Evolutionary conservation across 352 stramenopile genomes (phyloP).

Genomic region (Phytophthora citrophthora): DNA sequence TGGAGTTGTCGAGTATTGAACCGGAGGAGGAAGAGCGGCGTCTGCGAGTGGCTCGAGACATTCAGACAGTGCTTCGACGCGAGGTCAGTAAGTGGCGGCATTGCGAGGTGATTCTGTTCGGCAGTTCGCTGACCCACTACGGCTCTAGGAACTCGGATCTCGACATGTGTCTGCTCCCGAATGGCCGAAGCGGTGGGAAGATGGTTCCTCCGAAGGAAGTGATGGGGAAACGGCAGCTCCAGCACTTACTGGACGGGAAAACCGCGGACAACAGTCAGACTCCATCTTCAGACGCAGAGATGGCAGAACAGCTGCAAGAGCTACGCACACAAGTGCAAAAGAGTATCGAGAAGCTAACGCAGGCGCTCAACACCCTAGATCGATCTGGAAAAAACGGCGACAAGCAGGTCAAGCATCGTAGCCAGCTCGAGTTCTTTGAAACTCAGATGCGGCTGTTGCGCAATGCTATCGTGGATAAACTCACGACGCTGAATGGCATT

Average conservation of each 20-base stretch:
- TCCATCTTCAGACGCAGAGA: conserved; percentile 14
- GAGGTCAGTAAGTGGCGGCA: conserved; percentile 57
- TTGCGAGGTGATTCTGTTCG: conserved; percentile 67
- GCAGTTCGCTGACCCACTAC: conserved; percentile 81
- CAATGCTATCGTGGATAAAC: conserved; percentile 38
- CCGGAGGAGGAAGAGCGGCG: conserved; percentile 52
- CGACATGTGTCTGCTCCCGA: conserved; percentile 72
- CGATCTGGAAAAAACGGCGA: conserved; percentile 36
- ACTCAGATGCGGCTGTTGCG: conserved; percentile 42
- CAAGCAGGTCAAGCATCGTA: conserved; percentile 38
- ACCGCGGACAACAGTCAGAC: conserved; percentile 11
- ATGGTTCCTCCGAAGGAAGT: conserved; percentile 26
- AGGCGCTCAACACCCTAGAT: conserved; percentile 41
- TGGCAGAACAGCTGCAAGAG: conserved; percentile 43
- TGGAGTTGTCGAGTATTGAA: conserved; percentile 50
- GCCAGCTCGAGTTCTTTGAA: conserved; percentile 54
- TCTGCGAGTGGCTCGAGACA: conserved; percentile 42
- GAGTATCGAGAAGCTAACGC: conserved; percentile 54
- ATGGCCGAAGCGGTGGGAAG: conserved; percentile 13
- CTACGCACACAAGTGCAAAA: conserved; percentile 52
- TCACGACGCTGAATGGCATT: conserved; percentile 19
- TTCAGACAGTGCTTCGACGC: conserved; percentile 50
- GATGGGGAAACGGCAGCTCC: conserved; percentile 51
- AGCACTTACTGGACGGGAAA: conserved; percentile 46
- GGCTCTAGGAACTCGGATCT: conserved; percentile 76